Percentiles rank a stretch among this genome's conserved stretches.
Conservation (phyloP, 768 basidiomycete species). For the Kwoniella sp. region DNA sequence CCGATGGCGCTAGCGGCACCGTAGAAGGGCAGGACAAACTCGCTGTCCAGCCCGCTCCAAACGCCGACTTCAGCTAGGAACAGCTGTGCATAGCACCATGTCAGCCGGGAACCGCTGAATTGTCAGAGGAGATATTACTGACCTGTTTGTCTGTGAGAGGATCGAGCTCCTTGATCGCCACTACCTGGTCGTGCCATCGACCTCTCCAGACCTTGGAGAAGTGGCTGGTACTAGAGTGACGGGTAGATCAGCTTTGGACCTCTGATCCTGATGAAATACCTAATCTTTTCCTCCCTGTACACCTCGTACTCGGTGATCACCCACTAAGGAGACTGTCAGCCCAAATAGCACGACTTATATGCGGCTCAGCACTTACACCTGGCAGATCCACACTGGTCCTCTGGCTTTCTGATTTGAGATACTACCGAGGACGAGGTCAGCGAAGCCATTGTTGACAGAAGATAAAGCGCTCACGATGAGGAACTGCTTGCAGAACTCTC, state of each 20-base stretch:
- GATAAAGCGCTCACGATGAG: slow-evolving; percentile 1
- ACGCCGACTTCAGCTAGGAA: slow-evolving; percentile 73
- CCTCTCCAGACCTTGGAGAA: slow-evolving; percentile 80
- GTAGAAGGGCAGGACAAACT: slow-evolving; percentile 71
- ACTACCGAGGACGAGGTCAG: background rate
- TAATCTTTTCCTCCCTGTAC: slow-evolving; percentile 67
- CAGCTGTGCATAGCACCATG: slow-evolving; percentile 56
- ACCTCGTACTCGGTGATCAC: slow-evolving; percentile 62
- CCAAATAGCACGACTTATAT: too few species aligned
- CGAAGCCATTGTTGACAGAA: background rate
- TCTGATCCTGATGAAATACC: slow-evolving; percentile 19
- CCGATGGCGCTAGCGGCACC: slow-evolving; percentile 74
- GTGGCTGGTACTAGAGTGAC: slow-evolving; percentile 62
- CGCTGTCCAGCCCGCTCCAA: slow-evolving; percentile 71
- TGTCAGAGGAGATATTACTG: background rate
- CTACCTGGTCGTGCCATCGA: slow-evolving; percentile 65
- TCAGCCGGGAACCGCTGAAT: background rate
- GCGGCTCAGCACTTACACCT: slow-evolving; percentile 39
- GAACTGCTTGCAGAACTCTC: slow-evolving; percentile 13
- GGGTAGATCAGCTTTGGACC: too few species aligned
- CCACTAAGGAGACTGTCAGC: slow-evolving; percentile 64
- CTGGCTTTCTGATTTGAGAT: slow-evolving; percentile 14
- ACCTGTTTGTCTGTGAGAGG: slow-evolving; percentile 27
- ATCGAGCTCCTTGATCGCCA: slow-evolving; percentile 60
- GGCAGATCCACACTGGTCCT: slow-evolving; percentile 39